Base-by-base conservation (phyloP, 352 stramenopile species). In the Globisporangium okanoganense region DNA sequence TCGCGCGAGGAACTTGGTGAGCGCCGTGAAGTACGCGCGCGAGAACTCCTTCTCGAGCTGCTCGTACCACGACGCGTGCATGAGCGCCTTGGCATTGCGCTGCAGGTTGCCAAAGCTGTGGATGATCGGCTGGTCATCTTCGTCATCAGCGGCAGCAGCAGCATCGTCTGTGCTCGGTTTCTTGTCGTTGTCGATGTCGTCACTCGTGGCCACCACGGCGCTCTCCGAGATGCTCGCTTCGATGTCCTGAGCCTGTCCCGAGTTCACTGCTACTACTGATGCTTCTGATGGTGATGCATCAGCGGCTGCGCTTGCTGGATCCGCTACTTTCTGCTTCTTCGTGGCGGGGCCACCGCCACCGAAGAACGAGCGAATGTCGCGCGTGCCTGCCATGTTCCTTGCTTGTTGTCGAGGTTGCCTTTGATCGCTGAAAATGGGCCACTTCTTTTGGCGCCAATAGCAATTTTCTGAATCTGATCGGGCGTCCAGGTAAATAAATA, bases 331-430 rank as follows among this genome's bases (percentile, higher is more conserved):
- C 25, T 47, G 76, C 66, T 79, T 82, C 48, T 65, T 49, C 35
- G 62, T 56, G 33, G 71, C 45, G 51, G 69, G 60, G 38, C 41
- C 29, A 33, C 6, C 38, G 56, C 64, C 59, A 20, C 58, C 69
- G 51, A 88, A 88, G 67, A 88, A 88, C 62, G 75, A 83, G 56
- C 79, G 79, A 52, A 88, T 88, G 60, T 88, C 79, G 8, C 67
- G 67, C 52, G 38, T 53, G 47, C 56, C 25, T 25, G 48, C 48
- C 40, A 59, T 64, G 29, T 7, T 55, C n/a, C 18, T 27, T n/a
- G 29, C 27, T 20, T 22, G 29, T 33, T 33, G 29, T 33, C n/a
- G n/a, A n/a, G n/a, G n/a, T n/a, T n/a, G n/a, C n/a, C n/a, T n/a
- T n/a, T n/a, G n/a, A n/a, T n/a, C n/a, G n/a, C n/a, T n/a, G n/a